These are phyloP conservation scores for Thuja plicata DNA, from an alignment of 83 land plant species.

Conservation along the genomic window DNA sequence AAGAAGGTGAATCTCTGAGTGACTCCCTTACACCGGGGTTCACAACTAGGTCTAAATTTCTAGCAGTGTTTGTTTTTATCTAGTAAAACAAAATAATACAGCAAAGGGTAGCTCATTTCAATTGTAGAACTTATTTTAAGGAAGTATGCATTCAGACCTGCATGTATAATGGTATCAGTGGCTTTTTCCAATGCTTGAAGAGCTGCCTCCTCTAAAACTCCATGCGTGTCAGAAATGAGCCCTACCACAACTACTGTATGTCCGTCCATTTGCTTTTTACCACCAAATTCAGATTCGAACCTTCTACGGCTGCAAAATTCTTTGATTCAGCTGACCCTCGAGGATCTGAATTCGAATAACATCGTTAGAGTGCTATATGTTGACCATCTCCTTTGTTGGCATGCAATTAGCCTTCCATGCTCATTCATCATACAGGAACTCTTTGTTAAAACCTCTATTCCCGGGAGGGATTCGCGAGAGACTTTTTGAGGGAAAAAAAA, in stretches of 20 bases:
- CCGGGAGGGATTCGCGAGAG: too few relatives aligned
- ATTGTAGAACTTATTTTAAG: background rate
- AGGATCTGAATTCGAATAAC: background rate
- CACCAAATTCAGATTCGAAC: background rate
- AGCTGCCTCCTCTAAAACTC: constrained; percentile 1
- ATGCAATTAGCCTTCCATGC: too few relatives aligned
- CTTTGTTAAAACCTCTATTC: too few relatives aligned
- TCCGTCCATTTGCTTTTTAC: background rate
- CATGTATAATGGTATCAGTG: constrained; percentile 7
- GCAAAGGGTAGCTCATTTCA: background rate
- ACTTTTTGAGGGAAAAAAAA: too few relatives aligned
- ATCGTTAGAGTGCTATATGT: too few relatives aligned
- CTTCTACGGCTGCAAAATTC: background rate
- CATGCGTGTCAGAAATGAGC: constrained; percentile 16
- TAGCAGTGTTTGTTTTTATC: background rate
- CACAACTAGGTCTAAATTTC: background rate
- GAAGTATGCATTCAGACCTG: background rate
- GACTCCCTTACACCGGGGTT: background rate
- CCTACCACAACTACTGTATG: background rate
- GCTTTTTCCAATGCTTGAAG: constrained; percentile 7
- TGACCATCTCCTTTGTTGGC: too few relatives aligned
- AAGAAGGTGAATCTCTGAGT: background rate
- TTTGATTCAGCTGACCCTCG: background rate
- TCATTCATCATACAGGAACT: too few relatives aligned
- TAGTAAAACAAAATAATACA: background rate